Base-by-base conservation (phyloP, 2,329 filamentous ascomycete species). In the Leptographium lundbergii region DNA sequence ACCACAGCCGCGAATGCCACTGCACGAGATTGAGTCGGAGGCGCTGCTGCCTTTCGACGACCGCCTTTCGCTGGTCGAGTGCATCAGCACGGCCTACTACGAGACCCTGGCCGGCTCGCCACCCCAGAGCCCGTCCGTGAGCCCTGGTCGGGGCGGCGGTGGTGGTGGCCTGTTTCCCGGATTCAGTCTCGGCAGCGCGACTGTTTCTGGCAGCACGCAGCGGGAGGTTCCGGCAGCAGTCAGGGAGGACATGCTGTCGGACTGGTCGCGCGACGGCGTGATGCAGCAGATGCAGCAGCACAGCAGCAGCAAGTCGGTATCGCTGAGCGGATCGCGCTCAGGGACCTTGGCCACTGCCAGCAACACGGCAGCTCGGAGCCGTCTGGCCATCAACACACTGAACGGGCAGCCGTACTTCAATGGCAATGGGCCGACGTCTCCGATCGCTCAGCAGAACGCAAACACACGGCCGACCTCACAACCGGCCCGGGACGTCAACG, bases 191-290 rank as follows among this genome's bases (percentile, higher is more conserved):
- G 39, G 24, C 4, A 39, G 22, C 14, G n/a, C 48, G 6, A 24
- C 22, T 2, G 42, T n/a, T 1, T 11, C 57, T 1, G 61, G 69
- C 57, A 69, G 75, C 24, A 11, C 17, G 25, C 66, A 67, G 42
- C 71, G 73, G n/a, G 79, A 85, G 60, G 74, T 96, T 2, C 87
- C 90, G 0, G 70, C 75, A 19, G 77, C 76, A 32, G 81, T 90
- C 65, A 84, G 80, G 63, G 88, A 94, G 62, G 81, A 89, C 64
- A 88, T 96, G 81, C 74, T 90, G 60, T 76, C 81, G 24, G 82
- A 88, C 54, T 96, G 92, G 92, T 87, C 84, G 47, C 85, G 85
- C 67, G 91, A 95, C 25, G 73, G 77, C 17, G 88, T 87, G 36
- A 74, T 94, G 57, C 81, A 85, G 13, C 77, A 81, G 45, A 79